These are phyloP conservation scores for Leccinum obscurum DNA, from an alignment of 768 basidiomycete genomes.

Conservation along the genomic window DNA sequence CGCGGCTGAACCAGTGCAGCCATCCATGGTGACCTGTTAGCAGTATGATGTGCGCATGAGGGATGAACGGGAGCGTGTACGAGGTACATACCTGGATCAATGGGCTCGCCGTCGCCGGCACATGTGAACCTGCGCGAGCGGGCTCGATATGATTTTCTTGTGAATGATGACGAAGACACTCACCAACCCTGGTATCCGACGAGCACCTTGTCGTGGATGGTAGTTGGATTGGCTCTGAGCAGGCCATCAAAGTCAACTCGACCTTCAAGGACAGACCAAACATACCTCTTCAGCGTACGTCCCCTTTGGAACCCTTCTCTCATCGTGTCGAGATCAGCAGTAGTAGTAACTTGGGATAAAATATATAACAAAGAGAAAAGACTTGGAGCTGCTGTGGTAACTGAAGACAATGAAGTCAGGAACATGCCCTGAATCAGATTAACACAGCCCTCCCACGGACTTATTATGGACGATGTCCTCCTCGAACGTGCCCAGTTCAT, in stretches of 20 bases:
- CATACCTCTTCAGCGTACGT: not conserved
- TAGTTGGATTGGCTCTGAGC: conserved; percentile 63
- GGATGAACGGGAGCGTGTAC: not conserved
- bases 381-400: not conserved
- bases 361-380: not conserved
- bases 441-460: not conserved
- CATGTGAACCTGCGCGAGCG: conserved; percentile 62
- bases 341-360: too few relatives aligned
- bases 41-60: not conserved
- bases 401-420: not conserved
- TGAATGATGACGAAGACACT: conserved; percentile 15
- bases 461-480: conserved; percentile 37
- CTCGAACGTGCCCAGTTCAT: conserved; percentile 33
- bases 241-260: not conserved
- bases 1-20: conserved; percentile 81
- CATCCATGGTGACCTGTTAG: conserved; percentile 73
- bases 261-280: not conserved
- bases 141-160: not conserved
- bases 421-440: not conserved
- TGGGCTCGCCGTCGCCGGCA: conserved; percentile 63
- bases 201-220: conserved; percentile 81
- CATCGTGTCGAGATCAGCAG: not conserved
- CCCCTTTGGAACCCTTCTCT: not conserved
- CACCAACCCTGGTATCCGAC: conserved; percentile 90
- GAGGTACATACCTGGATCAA: conserved; percentile 50